Percentiles rank a stretch among this genome's conserved stretches.
Conservation (phyloP, 306 rosid species). For the Lathyrus sativus region DNA sequence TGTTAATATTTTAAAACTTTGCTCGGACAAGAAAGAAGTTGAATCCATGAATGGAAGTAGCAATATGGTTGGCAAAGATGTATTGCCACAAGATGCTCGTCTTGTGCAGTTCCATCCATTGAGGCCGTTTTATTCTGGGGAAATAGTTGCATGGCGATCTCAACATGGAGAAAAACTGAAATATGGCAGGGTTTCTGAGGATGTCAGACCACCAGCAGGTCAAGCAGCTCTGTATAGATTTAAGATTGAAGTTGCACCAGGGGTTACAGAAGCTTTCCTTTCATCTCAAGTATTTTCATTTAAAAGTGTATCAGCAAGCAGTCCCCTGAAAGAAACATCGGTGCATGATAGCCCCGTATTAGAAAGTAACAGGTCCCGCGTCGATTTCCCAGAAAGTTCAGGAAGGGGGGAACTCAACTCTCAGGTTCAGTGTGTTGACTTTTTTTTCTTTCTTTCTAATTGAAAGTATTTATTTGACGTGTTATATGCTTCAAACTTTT, state of each 20-base stretch:
- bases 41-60: conserved; percentile 58
- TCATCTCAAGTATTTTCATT: conserved; percentile 91
- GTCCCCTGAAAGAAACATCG: conserved; percentile 45
- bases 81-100: conserved; percentile 84
- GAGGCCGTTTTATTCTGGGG: conserved; percentile 93
- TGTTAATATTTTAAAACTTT: conserved; percentile 72
- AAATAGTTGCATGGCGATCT: conserved; percentile 96
- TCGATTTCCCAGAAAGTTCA: conserved; percentile 57
- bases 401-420: conserved; percentile 54
- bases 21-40: conserved; percentile 77
- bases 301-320: conserved; percentile 67
- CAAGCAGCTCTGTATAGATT: conserved; percentile 92
- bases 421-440: conserved; percentile 60
- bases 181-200: conserved; percentile 82
- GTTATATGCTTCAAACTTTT: conserved; percentile 7
- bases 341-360: conserved; percentile 44
- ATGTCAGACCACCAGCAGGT: conserved; percentile 88
- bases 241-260: conserved; percentile 72
- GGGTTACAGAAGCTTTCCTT: conserved; percentile 60
- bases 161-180: conserved; percentile 89
- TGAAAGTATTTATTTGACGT: background rate
- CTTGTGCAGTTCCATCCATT: conserved; percentile 93
- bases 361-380: conserved; percentile 34
- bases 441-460: conserved; percentile 9
- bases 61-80: conserved; percentile 74